Evolutionary conservation across 768 basidiomycete species (phyloP), one percentile per base, ranked within the genome.

Genomic region (Lactarius trivialis): DNA sequence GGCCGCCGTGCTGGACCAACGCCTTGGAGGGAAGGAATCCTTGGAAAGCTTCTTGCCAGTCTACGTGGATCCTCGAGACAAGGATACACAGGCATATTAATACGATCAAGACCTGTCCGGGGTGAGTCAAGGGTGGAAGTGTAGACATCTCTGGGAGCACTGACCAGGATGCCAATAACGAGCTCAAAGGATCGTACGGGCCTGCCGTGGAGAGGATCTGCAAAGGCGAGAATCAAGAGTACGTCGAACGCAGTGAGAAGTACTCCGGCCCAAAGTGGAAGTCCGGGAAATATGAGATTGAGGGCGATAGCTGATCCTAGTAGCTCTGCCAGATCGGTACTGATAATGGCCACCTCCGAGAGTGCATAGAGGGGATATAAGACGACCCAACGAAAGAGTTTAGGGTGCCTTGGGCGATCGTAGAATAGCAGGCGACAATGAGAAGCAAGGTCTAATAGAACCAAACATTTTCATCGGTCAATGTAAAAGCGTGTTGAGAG

Each of bases 101-200:
- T 12, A 67, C 67, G 26, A 53, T 28, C 24, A 67, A 36, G 21
- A 67, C 67, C 67, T 67, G 55, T 21, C 11, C 26, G 7, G 7
- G 39, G 7, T 60, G 19, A 36, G 55, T 19, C 43, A 17, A 11
- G 19, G 50, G 24, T 3, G 12, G 21, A 8, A 11, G 56, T 2
- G 24, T 19, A 61, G 14, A 52, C 12, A 7, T 26, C 19, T 14
- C 17, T 9, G 51, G 30, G 43, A 26, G 36, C 43, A 51, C 64
- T 15, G 17, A 67, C 66, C 55, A 67, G 24, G 32, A 58, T 45
- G 24, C 49, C 66, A 51, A 91, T 88, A 19, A 87, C 64, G 17
- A 80, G 66, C 68, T 92, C 90, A 66, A 92, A 91, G 66, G 83
- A 65, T 67, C 79, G 81, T 43, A 85, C 87, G 7, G 88, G 89